Conservation (phyloP, 257 asterid species). For the Perilla frutescens region DNA sequence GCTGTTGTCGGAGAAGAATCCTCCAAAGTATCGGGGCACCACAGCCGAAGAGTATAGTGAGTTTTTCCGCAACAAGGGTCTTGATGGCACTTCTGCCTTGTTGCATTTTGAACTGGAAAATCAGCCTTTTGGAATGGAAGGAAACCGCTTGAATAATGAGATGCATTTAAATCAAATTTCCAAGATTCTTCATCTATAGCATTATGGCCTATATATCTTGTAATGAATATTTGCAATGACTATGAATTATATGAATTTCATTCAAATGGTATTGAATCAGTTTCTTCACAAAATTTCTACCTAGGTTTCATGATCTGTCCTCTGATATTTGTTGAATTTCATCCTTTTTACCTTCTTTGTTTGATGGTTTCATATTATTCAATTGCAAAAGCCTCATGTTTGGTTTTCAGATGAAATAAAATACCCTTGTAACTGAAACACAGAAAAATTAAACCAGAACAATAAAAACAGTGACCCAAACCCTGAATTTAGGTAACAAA, state of each 20-base stretch:
- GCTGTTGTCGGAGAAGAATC: constrained; percentile 44
- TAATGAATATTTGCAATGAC: too few species aligned
- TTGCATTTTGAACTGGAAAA: constrained; percentile 33
- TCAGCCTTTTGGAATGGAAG: neutral
- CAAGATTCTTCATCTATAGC: too few species aligned
- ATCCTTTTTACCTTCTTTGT: neutral
- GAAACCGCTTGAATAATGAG: neutral
- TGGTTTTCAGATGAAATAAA: too few species aligned
- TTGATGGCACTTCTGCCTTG: constrained; percentile 43
- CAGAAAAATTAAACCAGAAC: neutral
- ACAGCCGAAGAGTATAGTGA: neutral
- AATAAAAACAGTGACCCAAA: neutral
- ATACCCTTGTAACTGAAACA: too few species aligned
- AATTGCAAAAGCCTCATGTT: too few species aligned
- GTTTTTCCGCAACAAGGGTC: constrained; percentile 40
- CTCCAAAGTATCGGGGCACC: constrained; percentile 41
- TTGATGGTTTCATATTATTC: neutral
- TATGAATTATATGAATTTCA: too few species aligned
- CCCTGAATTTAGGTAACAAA: neutral
- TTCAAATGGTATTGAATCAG: too few species aligned
- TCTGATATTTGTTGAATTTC: too few species aligned
- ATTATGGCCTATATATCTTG: too few species aligned
- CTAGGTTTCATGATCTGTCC: neutral
- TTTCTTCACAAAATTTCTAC: neutral
- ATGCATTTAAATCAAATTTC: too few species aligned